Percentiles rank a stretch among this genome's conserved stretches.
phyloP scores from a whole-genome alignment of 2,329 filamentous ascomycete species.

The Sordariomycetes sp. region DNA sequence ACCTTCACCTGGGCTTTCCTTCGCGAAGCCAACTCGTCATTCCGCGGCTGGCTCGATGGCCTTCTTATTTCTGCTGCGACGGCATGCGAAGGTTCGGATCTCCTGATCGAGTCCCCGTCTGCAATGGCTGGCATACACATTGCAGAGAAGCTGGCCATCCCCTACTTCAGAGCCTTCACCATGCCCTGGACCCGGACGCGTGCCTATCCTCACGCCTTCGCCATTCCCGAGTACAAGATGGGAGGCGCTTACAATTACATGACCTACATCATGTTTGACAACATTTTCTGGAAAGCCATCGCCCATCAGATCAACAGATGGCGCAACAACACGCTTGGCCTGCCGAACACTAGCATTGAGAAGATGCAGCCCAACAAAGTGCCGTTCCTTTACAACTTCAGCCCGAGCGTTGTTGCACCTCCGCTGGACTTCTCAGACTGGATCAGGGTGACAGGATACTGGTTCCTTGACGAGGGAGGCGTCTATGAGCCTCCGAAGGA shows the following conservation, averaged over 20 bases:
- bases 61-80: constrained; percentile 73
- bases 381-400: constrained; percentile 98
- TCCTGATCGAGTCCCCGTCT: constrained; percentile 90
- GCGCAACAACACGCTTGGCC: constrained; percentile 70
- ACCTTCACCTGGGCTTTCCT: constrained; percentile 94
- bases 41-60: constrained; percentile 91
- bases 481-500: constrained; percentile 68
- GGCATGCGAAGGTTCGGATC: constrained; percentile 77
- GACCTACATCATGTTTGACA: constrained; percentile 94
- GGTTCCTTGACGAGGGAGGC: constrained; percentile 77
- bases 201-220: constrained; percentile 93
- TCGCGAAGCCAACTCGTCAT: constrained; percentile 75
- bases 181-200: constrained; percentile 98
- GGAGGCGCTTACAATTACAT: constrained; percentile 92
- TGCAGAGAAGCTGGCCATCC: constrained; percentile 83
- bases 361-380: constrained; percentile 95
- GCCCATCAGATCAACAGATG: constrained; percentile 87
- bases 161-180: constrained; percentile 94
- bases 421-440: constrained; percentile 95
- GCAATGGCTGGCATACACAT: constrained; percentile 98
- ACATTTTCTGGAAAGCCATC: constrained; percentile 91
- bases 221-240: constrained; percentile 87
- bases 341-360: constrained; percentile 75
- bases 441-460: constrained; percentile 96
- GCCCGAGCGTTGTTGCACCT: constrained; percentile 83